Percentiles rank a stretch among this genome's conserved stretches.
Conservation (phyloP, 1,139 yeast genomes). For the Candida sanyaensis region DNA sequence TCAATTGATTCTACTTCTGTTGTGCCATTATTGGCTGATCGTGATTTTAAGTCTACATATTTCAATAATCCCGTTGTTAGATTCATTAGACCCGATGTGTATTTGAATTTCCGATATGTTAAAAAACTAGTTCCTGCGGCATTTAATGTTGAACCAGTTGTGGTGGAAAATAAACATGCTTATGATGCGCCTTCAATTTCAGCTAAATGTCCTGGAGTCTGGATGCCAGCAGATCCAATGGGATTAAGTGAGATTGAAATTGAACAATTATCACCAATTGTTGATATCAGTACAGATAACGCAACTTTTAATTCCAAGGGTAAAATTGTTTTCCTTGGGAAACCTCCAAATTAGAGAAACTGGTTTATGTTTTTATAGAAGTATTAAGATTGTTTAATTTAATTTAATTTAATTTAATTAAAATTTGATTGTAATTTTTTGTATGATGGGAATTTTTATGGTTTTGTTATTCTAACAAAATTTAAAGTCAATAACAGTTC, state of each 20-base stretch:
- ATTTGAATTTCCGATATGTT: constrained; percentile 55
- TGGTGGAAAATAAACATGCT: constrained; percentile 37
- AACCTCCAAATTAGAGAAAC: constrained; percentile 49
- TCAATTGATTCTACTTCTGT: constrained; percentile 15
- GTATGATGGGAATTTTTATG: too few species aligned
- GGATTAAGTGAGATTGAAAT: constrained; percentile 72
- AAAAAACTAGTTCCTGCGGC: constrained; percentile 56
- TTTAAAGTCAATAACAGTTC: constrained; percentile 13
- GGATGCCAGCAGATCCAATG: constrained; percentile 87
- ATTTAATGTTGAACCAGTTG: constrained; percentile 32
- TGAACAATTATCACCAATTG: constrained; percentile 43
- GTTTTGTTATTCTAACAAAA: constrained; percentile 33
- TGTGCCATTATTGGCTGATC: constrained; percentile 57
- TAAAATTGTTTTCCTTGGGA: constrained; percentile 51
- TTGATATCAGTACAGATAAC: constrained; percentile 63
- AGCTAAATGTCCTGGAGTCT: constrained; percentile 67
- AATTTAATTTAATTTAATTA: too few species aligned
- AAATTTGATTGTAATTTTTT: too few species aligned
- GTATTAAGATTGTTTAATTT: too few species aligned
- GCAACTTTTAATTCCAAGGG: constrained; percentile 66
- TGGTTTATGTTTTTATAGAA: too few species aligned
- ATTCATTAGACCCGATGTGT: constrained; percentile 68
- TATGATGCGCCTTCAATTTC: constrained; percentile 74
- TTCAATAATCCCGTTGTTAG: constrained; percentile 38
- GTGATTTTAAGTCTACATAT: constrained; percentile 38